A percentile compares a stretch with the other conserved stretches of the same genome.
Conservation (phyloP, 176 grass and related monocot species). For the Rhynchospora pubera region DNA sequence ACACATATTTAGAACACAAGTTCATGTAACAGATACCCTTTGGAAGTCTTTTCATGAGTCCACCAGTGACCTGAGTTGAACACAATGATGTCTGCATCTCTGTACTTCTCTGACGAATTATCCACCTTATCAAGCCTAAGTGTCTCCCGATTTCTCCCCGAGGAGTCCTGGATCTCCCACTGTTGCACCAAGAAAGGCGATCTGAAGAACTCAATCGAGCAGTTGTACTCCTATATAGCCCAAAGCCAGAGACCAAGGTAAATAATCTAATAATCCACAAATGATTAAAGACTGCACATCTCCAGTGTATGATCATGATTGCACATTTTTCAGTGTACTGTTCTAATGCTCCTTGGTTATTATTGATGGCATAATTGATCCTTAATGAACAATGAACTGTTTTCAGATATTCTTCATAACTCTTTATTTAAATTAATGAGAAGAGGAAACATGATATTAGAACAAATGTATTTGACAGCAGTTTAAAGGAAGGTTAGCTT, state of each 20-base stretch:
- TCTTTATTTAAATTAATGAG: background rate
- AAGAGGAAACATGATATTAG: background rate
- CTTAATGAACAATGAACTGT: background rate
- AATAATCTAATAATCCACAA: background rate
- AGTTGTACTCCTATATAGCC: conserved; percentile 70
- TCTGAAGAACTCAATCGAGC: conserved; percentile 82
- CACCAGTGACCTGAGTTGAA: conserved; percentile 99
- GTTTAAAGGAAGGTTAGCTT: background rate
- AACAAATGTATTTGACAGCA: conserved; percentile 6
- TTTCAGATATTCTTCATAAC: background rate
- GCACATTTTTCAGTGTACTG: background rate
- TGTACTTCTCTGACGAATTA: conserved; percentile 77
- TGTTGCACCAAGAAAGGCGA: conserved; percentile 92
- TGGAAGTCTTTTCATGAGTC: conserved; percentile 92
- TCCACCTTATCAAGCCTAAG: conserved; percentile 88
- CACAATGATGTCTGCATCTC: conserved; percentile 77
- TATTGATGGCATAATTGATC: background rate
- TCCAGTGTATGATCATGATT: background rate
- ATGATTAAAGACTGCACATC: background rate
- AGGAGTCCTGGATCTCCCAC: conserved; percentile 50
- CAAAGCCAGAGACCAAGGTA: conserved; percentile 5
- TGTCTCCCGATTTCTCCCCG: conserved; percentile 66
- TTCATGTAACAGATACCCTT: conserved; percentile 54
- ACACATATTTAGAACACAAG: conserved; percentile 1
- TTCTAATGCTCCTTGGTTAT: background rate